Base-by-base conservation (phyloP, 2,329 filamentous ascomycete genomes). In the Zymoseptoria brevis region DNA sequence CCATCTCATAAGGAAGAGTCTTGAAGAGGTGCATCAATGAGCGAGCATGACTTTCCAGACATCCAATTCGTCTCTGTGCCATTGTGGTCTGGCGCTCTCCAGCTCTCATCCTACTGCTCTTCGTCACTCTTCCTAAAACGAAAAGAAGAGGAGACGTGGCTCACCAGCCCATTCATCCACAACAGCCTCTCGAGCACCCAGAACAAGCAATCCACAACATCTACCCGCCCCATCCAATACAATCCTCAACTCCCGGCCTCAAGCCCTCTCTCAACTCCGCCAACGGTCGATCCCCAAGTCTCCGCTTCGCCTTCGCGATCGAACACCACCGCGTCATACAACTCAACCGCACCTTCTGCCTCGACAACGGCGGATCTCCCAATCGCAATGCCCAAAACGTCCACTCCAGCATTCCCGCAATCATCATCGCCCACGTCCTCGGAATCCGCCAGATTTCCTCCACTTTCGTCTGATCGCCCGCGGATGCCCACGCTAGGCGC, bases 241-340 rank as follows among this genome's bases (percentile, higher is more conserved):
- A 73, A 63, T 79, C 74, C 57, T 68, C 67, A 50, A 79, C 77
- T 16, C 76, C 77, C 58, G 75, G 75, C 66, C 69, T 69, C 16
- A 80, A 74, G 7, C 87, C 88, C 65, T 90, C 86, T 62, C 85
- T 80, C 59, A 91, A 74, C 49, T 78, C 77, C 56, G 88, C 84
- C 57, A 89, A 74, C 2, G 88, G 88, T 71, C 75, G 72, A 74
- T 92, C 92, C 2, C 86, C 86, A 57, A 92, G 75, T 65, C 87
- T 78, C 67, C 73, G 77, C 79, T 84, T 88, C 58, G 88, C 88
- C 81, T 92, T 92, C 60, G 78, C 77, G 71, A 90, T 90, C 75
- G 85, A 84, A 74, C 88, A 90, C 75, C 90, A 92, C 59, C 88
- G 80, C 59, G 85, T 88, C 85, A 90, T 88, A 72, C 82, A 86